Base-by-base conservation (phyloP, 805 yeast genomes). In the Barnettozyma californica region DNA sequence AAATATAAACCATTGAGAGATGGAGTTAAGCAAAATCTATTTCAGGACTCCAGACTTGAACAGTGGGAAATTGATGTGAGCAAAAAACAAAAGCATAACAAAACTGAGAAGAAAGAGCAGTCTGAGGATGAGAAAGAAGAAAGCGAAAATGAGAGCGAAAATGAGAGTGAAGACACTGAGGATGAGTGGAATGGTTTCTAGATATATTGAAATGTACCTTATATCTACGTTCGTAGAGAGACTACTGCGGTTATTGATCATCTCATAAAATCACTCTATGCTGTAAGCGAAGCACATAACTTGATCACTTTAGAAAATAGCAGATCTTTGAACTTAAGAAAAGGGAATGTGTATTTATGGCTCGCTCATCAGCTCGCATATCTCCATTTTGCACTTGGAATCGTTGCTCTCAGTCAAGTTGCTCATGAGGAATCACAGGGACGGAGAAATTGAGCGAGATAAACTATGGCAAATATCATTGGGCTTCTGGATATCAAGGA, bases 11-110 rank as follows among this genome's bases (percentile, higher is more conserved):
- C 85, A 3, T 67, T 90, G 51, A 78, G 87, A 64, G 69, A 72
- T 43, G 83, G 80, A 57, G 81, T 84, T 49, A 73, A 70, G 54
- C 81, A 78, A 34, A 94, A 87, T 33, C 74, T 92, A 0, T 68
- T 87, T 36, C 68, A 69, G 1, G 95, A 91, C 60, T 64, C 68
- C 26, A 75, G 94, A 60, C 70, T 89, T 42, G 62, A 63, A 21
- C 71, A 71, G 31, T 87, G 96, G 94, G 85, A 83, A 9, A 67
- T 80, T 7, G 53, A 26, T 52, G 51, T 41, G 58, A 56, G 9
- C 66, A 59, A 6, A 63, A 53, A 10, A 61, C 55, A 11, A 65
- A 60, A 27, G 21, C 41, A 20, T 66, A 52, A 13, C 67, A 60
- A 7, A 47, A 47, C 8, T 58, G 8, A 61, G 46, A 55, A 62